Conservation (phyloP, 495 filamentous ascomycete genomes). For the Penicillium herquei region DNA sequence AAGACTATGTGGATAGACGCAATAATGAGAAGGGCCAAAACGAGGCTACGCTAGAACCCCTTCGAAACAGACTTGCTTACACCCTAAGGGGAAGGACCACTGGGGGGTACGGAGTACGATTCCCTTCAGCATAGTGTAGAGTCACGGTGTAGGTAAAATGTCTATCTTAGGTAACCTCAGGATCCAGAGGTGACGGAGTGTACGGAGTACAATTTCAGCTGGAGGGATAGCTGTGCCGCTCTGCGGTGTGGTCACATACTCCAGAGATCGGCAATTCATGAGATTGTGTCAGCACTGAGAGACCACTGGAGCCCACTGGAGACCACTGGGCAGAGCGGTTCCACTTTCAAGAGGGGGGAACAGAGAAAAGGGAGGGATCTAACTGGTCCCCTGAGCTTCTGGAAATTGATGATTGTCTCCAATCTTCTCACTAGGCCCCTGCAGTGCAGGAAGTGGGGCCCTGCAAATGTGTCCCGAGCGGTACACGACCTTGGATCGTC, state of each 20-base stretch:
- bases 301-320: neutral
- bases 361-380: neutral
- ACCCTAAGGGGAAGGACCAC: no score
- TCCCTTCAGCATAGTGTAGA: neutral
- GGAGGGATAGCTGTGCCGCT: neutral
- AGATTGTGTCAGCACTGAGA: conserved; percentile 16
- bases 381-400: conserved; percentile 20
- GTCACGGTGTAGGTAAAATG: no score
- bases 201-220: neutral
- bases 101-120: no score
- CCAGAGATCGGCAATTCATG: conserved; percentile 24
- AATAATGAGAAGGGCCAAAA: neutral
- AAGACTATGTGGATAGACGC: neutral
- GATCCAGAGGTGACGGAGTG: neutral
- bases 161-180: neutral
- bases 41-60: neutral
- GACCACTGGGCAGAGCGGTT: neutral
- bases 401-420: conserved; percentile 18
- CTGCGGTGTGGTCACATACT: conserved; percentile 21
- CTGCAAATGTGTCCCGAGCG: conserved; percentile 23
- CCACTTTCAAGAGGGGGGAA: conserved; percentile 9
- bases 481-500: conserved; percentile 16
- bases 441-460: conserved; percentile 27
- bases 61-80: neutral
- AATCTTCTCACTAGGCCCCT: conserved; percentile 14